A percentile compares a stretch with the other conserved stretches of the same genome.
Conservation (phyloP, 352 stramenopile genomes). For the Pythium coloratum region DNA sequence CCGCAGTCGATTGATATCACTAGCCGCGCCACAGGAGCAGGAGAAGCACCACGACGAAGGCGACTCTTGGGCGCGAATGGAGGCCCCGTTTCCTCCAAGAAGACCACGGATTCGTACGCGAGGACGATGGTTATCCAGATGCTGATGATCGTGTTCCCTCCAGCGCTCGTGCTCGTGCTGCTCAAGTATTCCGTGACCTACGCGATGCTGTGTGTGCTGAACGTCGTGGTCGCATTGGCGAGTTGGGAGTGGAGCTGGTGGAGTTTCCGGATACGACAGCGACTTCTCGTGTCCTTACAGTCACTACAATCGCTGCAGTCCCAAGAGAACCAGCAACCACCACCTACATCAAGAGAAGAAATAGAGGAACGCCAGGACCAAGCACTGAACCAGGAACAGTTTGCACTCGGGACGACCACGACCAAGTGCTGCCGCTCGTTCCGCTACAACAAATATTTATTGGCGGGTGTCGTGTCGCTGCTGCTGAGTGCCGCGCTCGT, state of each 20-base stretch:
- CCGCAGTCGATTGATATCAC: background rate
- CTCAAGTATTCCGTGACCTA: constrained; percentile 36
- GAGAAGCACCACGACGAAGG: background rate
- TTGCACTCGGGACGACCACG: background rate
- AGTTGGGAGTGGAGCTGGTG: constrained; percentile 59
- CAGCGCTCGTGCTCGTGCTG: constrained; percentile 38
- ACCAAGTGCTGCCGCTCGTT: background rate
- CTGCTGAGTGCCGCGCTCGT: constrained; percentile 6
- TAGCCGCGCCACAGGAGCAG: background rate
- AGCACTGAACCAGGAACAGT: constrained; percentile 14
- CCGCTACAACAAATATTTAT: constrained; percentile 12
- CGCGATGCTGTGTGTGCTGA: constrained; percentile 40
- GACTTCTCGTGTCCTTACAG: constrained; percentile 31
- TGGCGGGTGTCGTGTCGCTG: background rate
- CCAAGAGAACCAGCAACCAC: background rate
- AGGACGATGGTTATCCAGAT: background rate
- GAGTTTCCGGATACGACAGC: constrained; percentile 61
- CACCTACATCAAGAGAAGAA: background rate
- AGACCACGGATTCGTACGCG: background rate
- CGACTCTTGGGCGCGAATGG: background rate
- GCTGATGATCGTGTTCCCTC: constrained; percentile 11
- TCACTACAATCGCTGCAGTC: constrained; percentile 18
- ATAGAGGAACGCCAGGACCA: constrained; percentile 13
- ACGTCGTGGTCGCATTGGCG: constrained; percentile 35
- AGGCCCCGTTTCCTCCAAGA: background rate